Conservation (phyloP, 495 filamentous ascomycete species). For the Tuber aestivum region DNA sequence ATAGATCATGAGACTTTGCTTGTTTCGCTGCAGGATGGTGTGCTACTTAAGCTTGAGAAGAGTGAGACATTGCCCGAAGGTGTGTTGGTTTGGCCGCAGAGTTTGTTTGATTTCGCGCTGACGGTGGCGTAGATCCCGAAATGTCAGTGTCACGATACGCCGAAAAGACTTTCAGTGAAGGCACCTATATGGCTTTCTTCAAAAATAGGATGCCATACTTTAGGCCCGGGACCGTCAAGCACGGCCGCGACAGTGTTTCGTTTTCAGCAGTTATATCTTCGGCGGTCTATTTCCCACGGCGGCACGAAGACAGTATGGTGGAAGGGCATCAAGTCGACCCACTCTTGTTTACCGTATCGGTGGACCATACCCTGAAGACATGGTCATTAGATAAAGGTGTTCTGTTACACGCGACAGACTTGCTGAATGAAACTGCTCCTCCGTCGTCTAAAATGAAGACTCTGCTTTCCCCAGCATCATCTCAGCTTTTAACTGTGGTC, state of each 20-base stretch:
- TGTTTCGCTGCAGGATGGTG: slow-evolving; percentile 75
- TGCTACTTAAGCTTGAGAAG: slow-evolving; percentile 62
- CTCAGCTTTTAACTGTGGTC: slow-evolving; percentile 66
- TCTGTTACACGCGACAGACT: slow-evolving; percentile 64
- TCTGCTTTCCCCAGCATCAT: slow-evolving; percentile 68
- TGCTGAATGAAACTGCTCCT: slow-evolving; percentile 52
- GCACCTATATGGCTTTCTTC: slow-evolving; percentile 34
- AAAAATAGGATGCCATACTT: slow-evolving; percentile 41
- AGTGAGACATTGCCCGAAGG: slow-evolving; percentile 25
- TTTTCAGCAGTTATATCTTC: slow-evolving; percentile 41
- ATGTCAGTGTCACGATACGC: slow-evolving; percentile 36
- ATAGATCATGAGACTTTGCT: slow-evolving; percentile 66
- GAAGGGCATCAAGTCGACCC: slow-evolving; percentile 48
- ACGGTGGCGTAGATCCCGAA: slow-evolving; percentile 25
- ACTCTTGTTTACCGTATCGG: slow-evolving; percentile 71
- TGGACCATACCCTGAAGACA: slow-evolving; percentile 78
- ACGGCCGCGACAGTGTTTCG: slow-evolving; percentile 37
- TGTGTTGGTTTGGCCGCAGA: slow-evolving; percentile 2
- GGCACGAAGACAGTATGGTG: slow-evolving; percentile 49
- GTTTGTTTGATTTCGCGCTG: not conserved
- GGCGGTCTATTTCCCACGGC: slow-evolving; percentile 24
- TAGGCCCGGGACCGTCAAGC: slow-evolving; percentile 28
- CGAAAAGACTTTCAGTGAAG: slow-evolving; percentile 40
- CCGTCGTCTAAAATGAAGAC: slow-evolving; percentile 45
- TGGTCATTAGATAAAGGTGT: slow-evolving; percentile 76